Percentiles rank a stretch among this genome's conserved stretches.
Evolutionary conservation across 2,329 filamentous ascomycete species (phyloP).

Genomic region (Exophiala phaeomuriformis): DNA sequence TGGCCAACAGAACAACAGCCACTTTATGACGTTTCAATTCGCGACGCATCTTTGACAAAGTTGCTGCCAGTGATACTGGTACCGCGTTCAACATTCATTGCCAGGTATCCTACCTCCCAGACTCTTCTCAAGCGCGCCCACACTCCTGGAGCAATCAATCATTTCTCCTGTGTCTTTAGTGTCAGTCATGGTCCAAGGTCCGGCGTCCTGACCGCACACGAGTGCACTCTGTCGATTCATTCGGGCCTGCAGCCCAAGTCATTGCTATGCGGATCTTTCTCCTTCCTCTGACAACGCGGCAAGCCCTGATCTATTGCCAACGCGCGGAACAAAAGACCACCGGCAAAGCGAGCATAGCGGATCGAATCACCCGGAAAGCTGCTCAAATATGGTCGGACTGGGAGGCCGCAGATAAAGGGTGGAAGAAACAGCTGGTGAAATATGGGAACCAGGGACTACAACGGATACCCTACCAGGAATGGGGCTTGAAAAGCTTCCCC

Average conservation of each 20-base stretch:
- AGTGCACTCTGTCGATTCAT: conserved; percentile 1
- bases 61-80: neutral
- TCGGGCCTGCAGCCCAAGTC: conserved; percentile 1
- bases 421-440: conserved; percentile 78
- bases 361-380: conserved; percentile 64
- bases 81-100: neutral
- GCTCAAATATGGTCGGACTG: conserved; percentile 73
- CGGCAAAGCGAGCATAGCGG: conserved; percentile 53
- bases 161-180: neutral
- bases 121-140: neutral
- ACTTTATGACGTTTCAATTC: no score
- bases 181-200: neutral
- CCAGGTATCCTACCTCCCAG: neutral
- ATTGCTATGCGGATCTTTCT: conserved; percentile 81
- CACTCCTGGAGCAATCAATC: neutral
- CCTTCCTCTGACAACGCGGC: conserved; percentile 82
- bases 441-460: conserved; percentile 82
- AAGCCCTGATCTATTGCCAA: conserved; percentile 88
- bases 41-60: neutral
- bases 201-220: neutral
- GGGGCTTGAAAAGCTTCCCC: conserved; percentile 91
- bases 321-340: conserved; percentile 54
- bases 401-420: conserved; percentile 76
- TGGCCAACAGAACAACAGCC: no score
- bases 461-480: conserved; percentile 92